Conservation (phyloP, 2,329 filamentous ascomycete genomes). For the Pezizomycotina sp. region DNA sequence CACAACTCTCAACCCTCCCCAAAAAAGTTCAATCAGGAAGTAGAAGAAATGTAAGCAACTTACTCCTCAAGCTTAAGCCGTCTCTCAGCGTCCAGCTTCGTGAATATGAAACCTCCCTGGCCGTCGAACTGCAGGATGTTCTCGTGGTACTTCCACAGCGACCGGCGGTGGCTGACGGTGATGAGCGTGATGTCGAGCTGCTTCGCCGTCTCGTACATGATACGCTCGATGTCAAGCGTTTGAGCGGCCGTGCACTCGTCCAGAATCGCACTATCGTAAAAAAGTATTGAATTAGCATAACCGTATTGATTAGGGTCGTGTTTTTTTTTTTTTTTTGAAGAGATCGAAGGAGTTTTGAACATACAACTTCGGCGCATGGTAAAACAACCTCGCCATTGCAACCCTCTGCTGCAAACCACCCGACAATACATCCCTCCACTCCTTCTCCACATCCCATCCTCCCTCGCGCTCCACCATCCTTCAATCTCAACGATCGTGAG, state of each 20-base stretch:
- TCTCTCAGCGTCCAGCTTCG: slow-evolving; percentile 70
- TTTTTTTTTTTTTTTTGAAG: too few species aligned
- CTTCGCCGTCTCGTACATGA: slow-evolving; percentile 97
- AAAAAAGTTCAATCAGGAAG: not conserved
- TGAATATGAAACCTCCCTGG: slow-evolving; percentile 81
- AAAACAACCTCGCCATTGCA: slow-evolving; percentile 60
- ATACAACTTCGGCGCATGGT: slow-evolving; percentile 25
- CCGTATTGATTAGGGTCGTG: too few species aligned
- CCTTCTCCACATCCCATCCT: slow-evolving; percentile 84
- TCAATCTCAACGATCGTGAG: slow-evolving; percentile 68
- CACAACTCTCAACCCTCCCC: not conserved
- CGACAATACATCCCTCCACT: slow-evolving; percentile 89
- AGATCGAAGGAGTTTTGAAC: not conserved
- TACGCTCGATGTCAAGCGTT: slow-evolving; percentile 83
- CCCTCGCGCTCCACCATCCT: slow-evolving; percentile 61
- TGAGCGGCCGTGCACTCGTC: slow-evolving; percentile 93
- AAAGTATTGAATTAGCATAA: too few species aligned
- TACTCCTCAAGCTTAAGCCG: slow-evolving; percentile 72
- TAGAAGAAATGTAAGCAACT: slow-evolving; percentile 22
- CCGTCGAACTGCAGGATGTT: slow-evolving; percentile 94
- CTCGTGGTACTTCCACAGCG: slow-evolving; percentile 90
- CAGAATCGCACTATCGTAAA: slow-evolving; percentile 58
- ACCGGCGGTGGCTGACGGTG: slow-evolving; percentile 83
- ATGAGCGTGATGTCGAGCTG: slow-evolving; percentile 80
- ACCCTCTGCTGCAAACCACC: slow-evolving; percentile 89